A percentile compares a stretch with the other conserved stretches of the same genome.
These are phyloP conservation scores for Setomelanomma holmii DNA, from an alignment of 2,329 filamentous ascomycete species.

Conservation along the genomic window DNA sequence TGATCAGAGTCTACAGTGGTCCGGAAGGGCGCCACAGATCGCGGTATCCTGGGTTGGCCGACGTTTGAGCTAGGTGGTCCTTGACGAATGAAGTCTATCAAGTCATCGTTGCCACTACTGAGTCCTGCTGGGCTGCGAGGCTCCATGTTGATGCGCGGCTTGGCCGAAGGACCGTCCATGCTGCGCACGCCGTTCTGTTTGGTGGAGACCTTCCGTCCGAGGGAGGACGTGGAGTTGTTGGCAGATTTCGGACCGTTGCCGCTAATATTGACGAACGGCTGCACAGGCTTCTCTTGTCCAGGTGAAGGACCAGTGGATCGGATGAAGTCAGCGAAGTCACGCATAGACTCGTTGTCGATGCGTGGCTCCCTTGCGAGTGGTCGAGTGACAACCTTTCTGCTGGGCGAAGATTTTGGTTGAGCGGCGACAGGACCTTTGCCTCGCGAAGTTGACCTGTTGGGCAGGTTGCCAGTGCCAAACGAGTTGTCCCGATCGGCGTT, in stretches of 20 bases:
- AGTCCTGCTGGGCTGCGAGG: conserved; percentile 73
- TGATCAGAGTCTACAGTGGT: conserved; percentile 88
- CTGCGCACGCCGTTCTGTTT: conserved; percentile 22
- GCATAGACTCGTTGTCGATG: conserved; percentile 72
- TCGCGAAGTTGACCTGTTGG: conserved; percentile 30
- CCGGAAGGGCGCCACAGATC: conserved; percentile 83
- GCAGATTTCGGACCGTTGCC: conserved; percentile 22
- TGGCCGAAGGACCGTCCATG: conserved; percentile 33
- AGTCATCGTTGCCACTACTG: conserved; percentile 75
- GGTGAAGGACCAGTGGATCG: conserved; percentile 74
- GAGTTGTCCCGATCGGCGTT: conserved; percentile 36
- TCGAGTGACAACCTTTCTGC: conserved; percentile 34
- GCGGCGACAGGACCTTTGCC: conserved; percentile 26
- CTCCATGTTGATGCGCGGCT: conserved; percentile 44
- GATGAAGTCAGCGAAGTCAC: conserved; percentile 90
- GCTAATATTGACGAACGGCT: conserved; percentile 42
- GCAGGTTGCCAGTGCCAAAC: conserved; percentile 36
- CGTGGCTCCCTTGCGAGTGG: conserved; percentile 73
- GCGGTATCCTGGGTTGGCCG: conserved; percentile 75
- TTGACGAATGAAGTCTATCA: conserved; percentile 94
- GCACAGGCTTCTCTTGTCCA: conserved; percentile 39
- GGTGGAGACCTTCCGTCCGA: conserved; percentile 38
- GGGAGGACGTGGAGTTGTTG: conserved; percentile 31
- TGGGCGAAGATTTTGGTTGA: conserved; percentile 31
- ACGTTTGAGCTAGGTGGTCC: conserved; percentile 71